These are phyloP conservation scores for Endocladia muricata DNA, from an alignment of 31 red algal species.

Conservation along the genomic window DNA sequence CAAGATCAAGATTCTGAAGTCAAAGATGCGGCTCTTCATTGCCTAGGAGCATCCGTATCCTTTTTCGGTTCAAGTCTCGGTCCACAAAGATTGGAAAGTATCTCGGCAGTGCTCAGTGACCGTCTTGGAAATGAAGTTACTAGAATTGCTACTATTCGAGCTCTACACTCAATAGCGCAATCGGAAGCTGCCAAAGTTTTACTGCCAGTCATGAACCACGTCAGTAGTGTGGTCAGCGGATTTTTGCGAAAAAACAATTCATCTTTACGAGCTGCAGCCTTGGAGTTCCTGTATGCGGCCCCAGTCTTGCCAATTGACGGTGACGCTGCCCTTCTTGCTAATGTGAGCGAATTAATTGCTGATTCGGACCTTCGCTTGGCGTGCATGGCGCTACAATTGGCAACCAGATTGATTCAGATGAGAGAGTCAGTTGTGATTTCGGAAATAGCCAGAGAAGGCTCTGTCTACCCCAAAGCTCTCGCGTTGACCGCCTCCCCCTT, in stretches of 20 bases:
- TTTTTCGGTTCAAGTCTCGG: conserved; percentile 48
- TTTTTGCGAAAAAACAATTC: conserved; percentile 77
- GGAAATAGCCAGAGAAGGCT: conserved; percentile 10
- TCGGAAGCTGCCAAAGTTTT: conserved; percentile 55
- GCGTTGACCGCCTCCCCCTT: conserved; percentile 53
- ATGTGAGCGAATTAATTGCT: conserved; percentile 61
- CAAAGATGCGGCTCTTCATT: conserved; percentile 78
- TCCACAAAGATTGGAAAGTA: conserved; percentile 21
- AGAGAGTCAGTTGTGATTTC: conserved; percentile 19
- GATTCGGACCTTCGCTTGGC: conserved; percentile 63
- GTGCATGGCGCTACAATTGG: conserved; percentile 44
- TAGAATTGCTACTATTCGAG: conserved; percentile 49
- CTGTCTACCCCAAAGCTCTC: conserved; percentile 53
- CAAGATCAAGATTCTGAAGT: conserved; percentile 94
- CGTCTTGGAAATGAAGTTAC: conserved; percentile 80
- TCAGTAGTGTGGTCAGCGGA: conserved; percentile 23
- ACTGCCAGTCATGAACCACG: conserved; percentile 33
- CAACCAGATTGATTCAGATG: conserved; percentile 45
- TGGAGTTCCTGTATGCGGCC: conserved; percentile 54
- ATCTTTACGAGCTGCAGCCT: conserved; percentile 52
- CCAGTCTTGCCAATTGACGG: conserved; percentile 29
- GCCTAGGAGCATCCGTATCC: conserved; percentile 56
- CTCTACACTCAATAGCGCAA: conserved; percentile 38
- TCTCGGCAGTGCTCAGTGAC: conserved; percentile 46
- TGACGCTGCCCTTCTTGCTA: conserved; percentile 37